Conservation (phyloP, 2,329 filamentous ascomycete species). For the Setomelanomma holmii region DNA sequence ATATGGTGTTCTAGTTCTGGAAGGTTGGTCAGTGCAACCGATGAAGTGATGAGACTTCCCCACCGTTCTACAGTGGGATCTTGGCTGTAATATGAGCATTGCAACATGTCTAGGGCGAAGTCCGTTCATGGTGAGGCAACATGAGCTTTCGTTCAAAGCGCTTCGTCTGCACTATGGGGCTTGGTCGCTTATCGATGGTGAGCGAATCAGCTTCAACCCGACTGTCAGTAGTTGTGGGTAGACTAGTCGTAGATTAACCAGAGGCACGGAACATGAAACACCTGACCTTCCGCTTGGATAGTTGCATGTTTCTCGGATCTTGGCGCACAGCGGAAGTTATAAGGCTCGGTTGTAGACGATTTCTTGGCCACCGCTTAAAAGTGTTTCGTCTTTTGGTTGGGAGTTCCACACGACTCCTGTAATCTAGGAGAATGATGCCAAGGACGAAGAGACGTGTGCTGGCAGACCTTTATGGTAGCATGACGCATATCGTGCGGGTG, state of each 20-base stretch:
- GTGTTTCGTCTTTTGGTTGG: conserved; percentile 14
- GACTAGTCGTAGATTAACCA: background rate
- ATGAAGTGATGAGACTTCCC: too few relatives aligned
- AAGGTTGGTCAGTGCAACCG: too few relatives aligned
- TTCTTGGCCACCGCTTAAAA: conserved; percentile 16
- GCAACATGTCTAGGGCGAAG: background rate
- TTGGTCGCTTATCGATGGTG: background rate
- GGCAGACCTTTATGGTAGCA: conserved; percentile 1
- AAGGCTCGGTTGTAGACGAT: conserved; percentile 4
- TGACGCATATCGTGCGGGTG: conserved; percentile 3
- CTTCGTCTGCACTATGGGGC: background rate
- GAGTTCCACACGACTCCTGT: conserved; percentile 4
- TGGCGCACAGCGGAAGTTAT: conserved; percentile 12
- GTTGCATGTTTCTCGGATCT: conserved; percentile 9
- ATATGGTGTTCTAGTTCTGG: too few relatives aligned
- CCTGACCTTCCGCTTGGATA: conserved; percentile 2
- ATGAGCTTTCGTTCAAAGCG: background rate
- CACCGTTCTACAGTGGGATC: background rate
- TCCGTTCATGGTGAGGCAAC: background rate
- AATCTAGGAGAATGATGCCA: conserved; percentile 12
- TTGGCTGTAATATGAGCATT: background rate
- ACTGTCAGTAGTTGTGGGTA: conserved; percentile 4
- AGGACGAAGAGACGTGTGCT: conserved; percentile 4
- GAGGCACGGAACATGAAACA: conserved; percentile 16
- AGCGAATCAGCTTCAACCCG: background rate